phyloP scores from a whole-genome alignment of 805 yeast genomes.

The Pichia californica region DNA sequence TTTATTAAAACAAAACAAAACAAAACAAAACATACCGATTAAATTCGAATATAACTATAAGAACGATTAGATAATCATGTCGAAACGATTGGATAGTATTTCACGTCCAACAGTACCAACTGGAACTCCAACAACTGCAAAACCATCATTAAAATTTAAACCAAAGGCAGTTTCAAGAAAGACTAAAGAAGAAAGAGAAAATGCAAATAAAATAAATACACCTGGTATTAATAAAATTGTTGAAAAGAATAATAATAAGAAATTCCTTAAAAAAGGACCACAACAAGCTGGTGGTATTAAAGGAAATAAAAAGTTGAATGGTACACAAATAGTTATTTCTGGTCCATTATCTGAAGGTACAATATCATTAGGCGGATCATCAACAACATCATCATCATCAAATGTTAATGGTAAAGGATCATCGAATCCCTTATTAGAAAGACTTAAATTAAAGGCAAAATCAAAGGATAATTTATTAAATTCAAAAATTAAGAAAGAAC shows the following conservation, averaged over 20 bases:
- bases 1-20: too few relatives aligned
- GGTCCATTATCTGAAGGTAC: constrained; percentile 72
- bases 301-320: constrained; percentile 29
- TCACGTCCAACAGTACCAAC: constrained; percentile 23
- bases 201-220: constrained; percentile 48
- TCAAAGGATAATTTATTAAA: constrained; percentile 3
- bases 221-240: constrained; percentile 31
- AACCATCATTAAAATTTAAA: constrained; percentile 64
- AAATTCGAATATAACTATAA: too few relatives aligned
- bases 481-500: constrained; percentile 10
- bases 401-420: constrained; percentile 11
- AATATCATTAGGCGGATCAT: constrained; percentile 34
- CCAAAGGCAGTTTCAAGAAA: constrained; percentile 86
- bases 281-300: constrained; percentile 18
- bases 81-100: constrained; percentile 33
- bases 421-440: constrained; percentile 34
- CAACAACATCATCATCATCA: constrained; percentile 7
- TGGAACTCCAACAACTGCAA: constrained; percentile 16
- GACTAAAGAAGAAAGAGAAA: constrained; percentile 76
- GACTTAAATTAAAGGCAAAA: constrained; percentile 7
- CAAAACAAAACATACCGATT: too few relatives aligned
- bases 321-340: constrained; percentile 59
- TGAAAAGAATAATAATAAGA: constrained; percentile 4
- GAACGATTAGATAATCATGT: constrained; percentile 9
- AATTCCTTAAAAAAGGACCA: not conserved